Conservation (phyloP, 2,329 filamentous ascomycete genomes). For the Venturia aucupariae region DNA sequence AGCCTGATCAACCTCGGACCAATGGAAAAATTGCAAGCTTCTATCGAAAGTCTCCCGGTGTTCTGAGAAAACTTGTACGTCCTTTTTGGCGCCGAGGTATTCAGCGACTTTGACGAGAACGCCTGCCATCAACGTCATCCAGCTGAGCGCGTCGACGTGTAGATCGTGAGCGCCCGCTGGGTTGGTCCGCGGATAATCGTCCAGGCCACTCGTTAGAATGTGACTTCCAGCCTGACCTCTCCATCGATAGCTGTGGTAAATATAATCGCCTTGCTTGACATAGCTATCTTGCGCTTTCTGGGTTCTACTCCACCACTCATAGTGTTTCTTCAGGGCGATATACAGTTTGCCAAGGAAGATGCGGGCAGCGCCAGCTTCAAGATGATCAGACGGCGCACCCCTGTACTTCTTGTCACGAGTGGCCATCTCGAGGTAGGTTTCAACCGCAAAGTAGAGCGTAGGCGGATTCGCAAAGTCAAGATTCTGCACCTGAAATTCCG, state of each 20-base stretch:
- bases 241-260: conserved; percentile 27
- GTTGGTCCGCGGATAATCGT: conserved; percentile 86
- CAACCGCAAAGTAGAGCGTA: conserved; percentile 83
- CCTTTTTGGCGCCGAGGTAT: conserved; percentile 61
- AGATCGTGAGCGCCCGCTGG: conserved; percentile 88
- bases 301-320: conserved; percentile 89
- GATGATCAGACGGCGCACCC: conserved; percentile 50
- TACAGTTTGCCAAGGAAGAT: conserved; percentile 70
- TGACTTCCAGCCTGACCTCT: conserved; percentile 74
- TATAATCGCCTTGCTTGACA: background rate
- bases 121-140: conserved; percentile 90
- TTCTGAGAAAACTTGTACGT: conserved; percentile 58
- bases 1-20: conserved; percentile 67
- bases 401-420: conserved; percentile 33
- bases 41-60: conserved; percentile 63
- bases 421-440: conserved; percentile 73
- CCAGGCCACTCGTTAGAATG: conserved; percentile 79
- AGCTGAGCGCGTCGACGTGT: conserved; percentile 84
- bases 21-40: conserved; percentile 86
- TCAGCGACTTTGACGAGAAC: conserved; percentile 68
- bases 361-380: conserved; percentile 58
- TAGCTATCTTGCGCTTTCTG: conserved; percentile 51
- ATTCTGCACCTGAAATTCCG: conserved; percentile 90
- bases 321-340: conserved; percentile 79
- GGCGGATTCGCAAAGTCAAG: conserved; percentile 97